A percentile compares a stretch with the other conserved stretches of the same genome.
These are phyloP conservation scores for Aspergillus pseudotamarii DNA, from an alignment of 2,329 filamentous ascomycete genomes.

Conservation along the genomic window DNA sequence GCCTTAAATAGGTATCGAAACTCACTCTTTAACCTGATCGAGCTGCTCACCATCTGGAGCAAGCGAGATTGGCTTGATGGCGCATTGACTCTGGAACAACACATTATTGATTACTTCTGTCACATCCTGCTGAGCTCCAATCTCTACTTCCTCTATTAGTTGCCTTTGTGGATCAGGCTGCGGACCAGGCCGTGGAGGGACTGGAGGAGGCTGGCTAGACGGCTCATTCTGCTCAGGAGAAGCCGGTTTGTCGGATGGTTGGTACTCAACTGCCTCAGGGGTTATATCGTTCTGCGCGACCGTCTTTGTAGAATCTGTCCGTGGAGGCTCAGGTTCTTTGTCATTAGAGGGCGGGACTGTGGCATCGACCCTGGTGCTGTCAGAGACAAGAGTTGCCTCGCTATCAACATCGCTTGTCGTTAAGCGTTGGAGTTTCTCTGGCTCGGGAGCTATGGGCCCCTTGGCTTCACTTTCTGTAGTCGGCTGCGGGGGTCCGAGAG, in stretches of 20 bases:
- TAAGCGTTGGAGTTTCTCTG: constrained; percentile 25
- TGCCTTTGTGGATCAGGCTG: constrained; percentile 38
- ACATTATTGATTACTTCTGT: constrained; percentile 94
- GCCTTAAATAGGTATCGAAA: constrained; percentile 21
- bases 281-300: constrained; percentile 25
- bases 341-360: constrained; percentile 31
- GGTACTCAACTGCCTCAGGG: constrained; percentile 11
- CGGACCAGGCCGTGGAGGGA: constrained; percentile 57
- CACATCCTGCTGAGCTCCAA: constrained; percentile 85
- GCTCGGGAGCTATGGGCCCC: constrained; percentile 21
- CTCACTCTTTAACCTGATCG: constrained; percentile 72
- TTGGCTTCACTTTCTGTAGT: constrained; percentile 20
- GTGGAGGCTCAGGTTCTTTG: constrained; percentile 43
- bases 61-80: constrained; percentile 71
- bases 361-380: constrained; percentile 22
- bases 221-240: constrained; percentile 29
- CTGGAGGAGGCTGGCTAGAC: constrained; percentile 57
- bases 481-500: constrained; percentile 43
- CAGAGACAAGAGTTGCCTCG: constrained; percentile 42
- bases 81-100: constrained; percentile 85
- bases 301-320: constrained; percentile 22
- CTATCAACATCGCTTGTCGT: constrained; percentile 33
- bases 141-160: constrained; percentile 55
- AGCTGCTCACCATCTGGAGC: constrained; percentile 74
- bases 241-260: constrained; percentile 11